These are phyloP conservation scores for Saccharum spontaneum DNA, from an alignment of 176 grass and related monocot genomes.

Conservation along the genomic window DNA sequence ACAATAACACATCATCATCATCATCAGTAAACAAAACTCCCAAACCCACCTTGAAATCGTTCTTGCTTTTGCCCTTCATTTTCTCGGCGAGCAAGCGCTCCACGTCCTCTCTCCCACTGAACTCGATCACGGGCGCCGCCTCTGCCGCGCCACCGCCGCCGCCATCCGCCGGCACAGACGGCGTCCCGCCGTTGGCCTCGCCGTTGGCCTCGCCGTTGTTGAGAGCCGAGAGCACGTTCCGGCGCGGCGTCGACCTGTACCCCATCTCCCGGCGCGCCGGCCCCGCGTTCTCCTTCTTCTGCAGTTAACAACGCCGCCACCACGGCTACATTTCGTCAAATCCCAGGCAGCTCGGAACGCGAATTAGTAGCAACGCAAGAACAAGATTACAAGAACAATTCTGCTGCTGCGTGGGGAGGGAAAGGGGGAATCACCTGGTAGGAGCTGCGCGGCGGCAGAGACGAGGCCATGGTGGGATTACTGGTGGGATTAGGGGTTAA, in stretches of 20 bases:
- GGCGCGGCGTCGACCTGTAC: slow-evolving; percentile 37
- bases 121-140: slow-evolving; percentile 35
- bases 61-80: slow-evolving; percentile 82
- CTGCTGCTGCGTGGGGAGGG: no score
- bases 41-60: slow-evolving; percentile 72
- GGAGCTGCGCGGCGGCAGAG: slow-evolving; percentile 48
- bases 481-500: slow-evolving; percentile 38
- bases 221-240: slow-evolving; percentile 65
- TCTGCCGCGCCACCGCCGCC: background rate
- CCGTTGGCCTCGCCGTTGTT: slow-evolving; percentile 49
- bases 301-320: background rate
- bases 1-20: background rate
- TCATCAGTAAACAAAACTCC: background rate
- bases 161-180: background rate
- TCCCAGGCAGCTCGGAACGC: background rate
- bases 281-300: slow-evolving; percentile 85
- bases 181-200: background rate
- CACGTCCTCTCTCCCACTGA: slow-evolving; percentile 78
- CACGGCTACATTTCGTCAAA: background rate
- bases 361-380: background rate
- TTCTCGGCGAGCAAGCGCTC: slow-evolving; percentile 88
- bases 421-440: slow-evolving; percentile 42
- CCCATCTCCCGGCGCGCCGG: slow-evolving; percentile 32
- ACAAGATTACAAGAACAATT: background rate
- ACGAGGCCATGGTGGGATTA: slow-evolving; percentile 47